Percentiles rank a stretch among this genome's conserved stretches.
Evolutionary conservation across 1,284 basidiomycete genomes (phyloP).

Genomic region (Ganoderma lucidum): DNA sequence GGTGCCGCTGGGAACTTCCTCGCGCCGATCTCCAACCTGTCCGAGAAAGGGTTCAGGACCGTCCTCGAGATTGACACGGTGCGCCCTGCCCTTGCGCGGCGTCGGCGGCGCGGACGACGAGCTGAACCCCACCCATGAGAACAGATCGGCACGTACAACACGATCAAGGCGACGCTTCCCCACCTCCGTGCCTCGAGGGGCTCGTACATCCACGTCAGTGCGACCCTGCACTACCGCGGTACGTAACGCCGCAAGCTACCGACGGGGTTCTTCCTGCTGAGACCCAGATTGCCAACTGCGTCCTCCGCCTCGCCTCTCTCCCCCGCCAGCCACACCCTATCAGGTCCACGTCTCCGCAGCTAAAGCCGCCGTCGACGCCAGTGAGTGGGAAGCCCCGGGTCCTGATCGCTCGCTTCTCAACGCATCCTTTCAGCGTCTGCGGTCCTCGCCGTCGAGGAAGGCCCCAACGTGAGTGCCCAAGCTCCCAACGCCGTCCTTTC

Average conservation of each 20-base stretch:
- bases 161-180: conserved; percentile 89
- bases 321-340: conserved; percentile 77
- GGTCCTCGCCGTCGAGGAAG: conserved; percentile 93
- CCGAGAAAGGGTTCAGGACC: conserved; percentile 90
- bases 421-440: conserved; percentile 42
- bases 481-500: not conserved
- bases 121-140: conserved; percentile 16
- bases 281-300: conserved; percentile 1
- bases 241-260: conserved; percentile 30
- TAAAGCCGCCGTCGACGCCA: conserved; percentile 93
- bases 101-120: conserved; percentile 7
- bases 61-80: conserved; percentile 96
- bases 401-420: conserved; percentile 11
- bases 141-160: conserved; percentile 92
- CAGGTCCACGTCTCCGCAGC: conserved; percentile 96
- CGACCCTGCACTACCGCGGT: conserved; percentile 91
- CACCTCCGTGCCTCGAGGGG: conserved; percentile 79
- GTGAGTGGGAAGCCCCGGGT: conserved; percentile 34
- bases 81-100: conserved; percentile 32
- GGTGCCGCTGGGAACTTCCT: conserved; percentile 93
- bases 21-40: conserved; percentile 82
- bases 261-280: conserved; percentile 7
- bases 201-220: conserved; percentile 91
- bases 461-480: conserved; percentile 62
- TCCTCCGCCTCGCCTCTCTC: not conserved